Conservation (phyloP, 768 basidiomycete genomes). For the Lactarius pseudohatsudake region DNA sequence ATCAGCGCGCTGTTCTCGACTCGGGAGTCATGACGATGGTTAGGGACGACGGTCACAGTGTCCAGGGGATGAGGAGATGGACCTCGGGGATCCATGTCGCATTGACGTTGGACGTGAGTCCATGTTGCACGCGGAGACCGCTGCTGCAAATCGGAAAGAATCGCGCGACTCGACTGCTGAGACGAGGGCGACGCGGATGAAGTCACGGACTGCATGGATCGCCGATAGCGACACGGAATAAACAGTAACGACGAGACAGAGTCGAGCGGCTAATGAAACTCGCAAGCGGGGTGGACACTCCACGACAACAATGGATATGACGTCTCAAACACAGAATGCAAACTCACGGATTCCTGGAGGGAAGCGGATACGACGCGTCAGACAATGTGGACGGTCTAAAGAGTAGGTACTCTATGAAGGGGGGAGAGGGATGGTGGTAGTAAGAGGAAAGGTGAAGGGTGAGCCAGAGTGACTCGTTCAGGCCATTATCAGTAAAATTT, state of each 20-base stretch:
- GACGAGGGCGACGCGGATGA: slow-evolving; percentile 20
- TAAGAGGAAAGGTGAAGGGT: slow-evolving; percentile 8
- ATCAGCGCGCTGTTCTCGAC: slow-evolving; percentile 50
- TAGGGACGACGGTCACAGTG: slow-evolving; percentile 19
- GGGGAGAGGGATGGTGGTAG: slow-evolving; percentile 1
- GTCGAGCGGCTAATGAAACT: slow-evolving; percentile 22
- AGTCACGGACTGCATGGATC: slow-evolving; percentile 25
- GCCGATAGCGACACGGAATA: slow-evolving; percentile 18
- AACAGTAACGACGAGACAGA: slow-evolving; percentile 14
- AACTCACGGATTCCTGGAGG: slow-evolving; percentile 29
- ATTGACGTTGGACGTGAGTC: slow-evolving; percentile 30
- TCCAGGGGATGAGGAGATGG: slow-evolving; percentile 12
- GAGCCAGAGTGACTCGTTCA: slow-evolving; percentile 16
- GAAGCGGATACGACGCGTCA: slow-evolving; percentile 18
- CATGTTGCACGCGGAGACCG: slow-evolving; percentile 29
- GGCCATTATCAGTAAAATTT: slow-evolving; percentile 25
- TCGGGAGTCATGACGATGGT: slow-evolving; percentile 12
- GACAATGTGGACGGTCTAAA: slow-evolving; percentile 19
- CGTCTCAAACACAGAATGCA: slow-evolving; percentile 30
- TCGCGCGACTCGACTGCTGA: slow-evolving; percentile 24
- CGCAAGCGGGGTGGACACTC: slow-evolving; percentile 21
- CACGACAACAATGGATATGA: slow-evolving; percentile 26
- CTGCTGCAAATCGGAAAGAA: slow-evolving; percentile 22
- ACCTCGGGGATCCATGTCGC: slow-evolving; percentile 28
- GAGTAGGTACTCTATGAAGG: background rate